Conservation (phyloP, 1,139 yeast genomes). For the Yamadazyma oceani region DNA sequence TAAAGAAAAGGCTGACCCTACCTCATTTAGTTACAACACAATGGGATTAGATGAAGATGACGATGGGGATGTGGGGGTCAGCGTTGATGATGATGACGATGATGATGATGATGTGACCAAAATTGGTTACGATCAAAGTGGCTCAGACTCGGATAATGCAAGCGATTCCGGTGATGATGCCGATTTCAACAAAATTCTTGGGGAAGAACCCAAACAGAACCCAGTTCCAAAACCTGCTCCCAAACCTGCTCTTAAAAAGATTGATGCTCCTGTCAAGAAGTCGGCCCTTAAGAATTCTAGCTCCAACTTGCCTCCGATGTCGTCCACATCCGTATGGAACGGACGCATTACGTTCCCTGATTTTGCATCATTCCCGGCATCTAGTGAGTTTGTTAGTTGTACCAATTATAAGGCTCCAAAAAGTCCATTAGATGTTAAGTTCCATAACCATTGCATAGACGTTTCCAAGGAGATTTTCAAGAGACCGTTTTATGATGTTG, state of each 20-base stretch:
- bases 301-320: conserved; percentile 16
- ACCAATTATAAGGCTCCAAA: conserved; percentile 29
- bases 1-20: neutral
- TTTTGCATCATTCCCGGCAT: conserved; percentile 48
- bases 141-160: conserved; percentile 6
- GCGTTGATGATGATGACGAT: conserved; percentile 6
- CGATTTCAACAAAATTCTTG: conserved; percentile 20
- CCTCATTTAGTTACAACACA: neutral
- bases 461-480: conserved; percentile 32
- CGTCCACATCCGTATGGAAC: conserved; percentile 42
- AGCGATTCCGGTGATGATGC: conserved; percentile 9
- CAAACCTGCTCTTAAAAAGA: conserved; percentile 6
- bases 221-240: neutral
- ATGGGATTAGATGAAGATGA: conserved; percentile 7
- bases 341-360: conserved; percentile 60
- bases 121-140: conserved; percentile 10
- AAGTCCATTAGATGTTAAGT: conserved; percentile 21
- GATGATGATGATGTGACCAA: conserved; percentile 20
- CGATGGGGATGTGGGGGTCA: conserved; percentile 17
- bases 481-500: conserved; percentile 44
- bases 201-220: conserved; percentile 5
- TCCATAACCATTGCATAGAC: conserved; percentile 27
- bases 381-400: conserved; percentile 44
- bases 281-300: conserved; percentile 4
- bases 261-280: neutral